Base-by-base conservation (phyloP, 129 eudicot genomes). In the Arctium lappa region DNA sequence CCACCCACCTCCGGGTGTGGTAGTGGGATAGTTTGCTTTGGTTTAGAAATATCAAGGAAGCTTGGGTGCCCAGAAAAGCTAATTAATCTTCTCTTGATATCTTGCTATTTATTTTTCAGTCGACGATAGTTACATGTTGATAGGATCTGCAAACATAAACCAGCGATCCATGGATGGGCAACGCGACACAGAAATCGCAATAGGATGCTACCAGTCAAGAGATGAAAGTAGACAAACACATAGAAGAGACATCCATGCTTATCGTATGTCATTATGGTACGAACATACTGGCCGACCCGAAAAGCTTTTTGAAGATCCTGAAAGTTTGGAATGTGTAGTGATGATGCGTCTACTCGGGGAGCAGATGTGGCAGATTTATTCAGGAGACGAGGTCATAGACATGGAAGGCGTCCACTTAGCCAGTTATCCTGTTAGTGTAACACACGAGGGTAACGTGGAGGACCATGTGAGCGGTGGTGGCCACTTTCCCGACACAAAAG, bases 71-170 rank as follows among this genome's bases (percentile, higher is more conserved):
- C 56, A 16, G 10, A 11, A 68, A 36, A 68, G 69, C 73, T 76
- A 76, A 70, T 74, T 73, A 83, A 80, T 8, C 15, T 36, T 39
- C 30, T 46, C 29, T 42, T 72, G 31, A 4, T 76, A 36, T 32
- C 44, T 53, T 72, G 40, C 36, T 50, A 9, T 69, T 76, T 27
- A 7, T 60, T 79, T 79, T 79, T 15, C 87, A 95, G 99, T 95
- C 84, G 99, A 95, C 63, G 99, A 95, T 71, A 86, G 34, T 12
- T 95, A 95, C 87, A 83, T 95, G 80, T 60, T 95, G 56, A 91
- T 95, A 75, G 99, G 99, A 80, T 95, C 99, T 6, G 99, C 99
- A 39, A 95, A 95, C 79, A 79, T 95, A 74, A 95, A 95, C 90
- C 98, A 95, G 44, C 79, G 98, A 75, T 95, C 98, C 74, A 93